Base-by-base conservation (phyloP, 345 rosid genomes). In the Melaleuca quinquenervia region DNA sequence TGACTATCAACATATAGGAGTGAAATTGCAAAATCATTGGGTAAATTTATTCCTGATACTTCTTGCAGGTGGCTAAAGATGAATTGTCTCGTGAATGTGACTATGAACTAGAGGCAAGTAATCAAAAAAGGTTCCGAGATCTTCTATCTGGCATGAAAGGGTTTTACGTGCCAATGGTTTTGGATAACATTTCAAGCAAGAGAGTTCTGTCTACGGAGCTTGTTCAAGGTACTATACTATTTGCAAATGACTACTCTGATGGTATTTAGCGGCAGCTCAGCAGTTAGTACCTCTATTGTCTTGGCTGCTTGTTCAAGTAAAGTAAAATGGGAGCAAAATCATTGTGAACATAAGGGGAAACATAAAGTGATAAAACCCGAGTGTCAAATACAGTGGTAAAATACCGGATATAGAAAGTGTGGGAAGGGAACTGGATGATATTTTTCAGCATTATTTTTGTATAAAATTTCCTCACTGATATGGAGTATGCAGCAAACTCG, bases 71-170 rank as follows among this genome's bases (percentile, higher is more conserved):
- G 78, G 99, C 99, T 13, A 96, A 92, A 92, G 97, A 94, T 87
- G 99, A 97, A 91, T 88, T 96, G 86, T 92, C 98, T 83, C 92
- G 93, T 54, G 99, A 97, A 86, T 97, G 99, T 92, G 96, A 96
- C 94, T 97, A 96, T 87, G 94, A 90, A 82, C 86, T 96, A 75
- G 99, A 97, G 92, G 98, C 99, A 85, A 86, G 86, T 32, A 96
- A 94, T 90, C 97, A 96, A 93, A 97, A 96, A 90, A 91, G 91
- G 50, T 96, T 97, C 86, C 89, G 91, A 74, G 88, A 94, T 44
- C 89, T 95, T 87, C 91, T 97, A 36, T 88, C 94, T 50, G 85
- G 83, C 87, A 86, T 85, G 32, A 86, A 92, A 83, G 98, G 95
- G 84, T 94, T 93, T 88, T 95, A 96, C 83, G 98, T 97, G 87